Base-by-base conservation (phyloP, 164 flowering plant genomes). In the Magnolia kwangsiensis region DNA sequence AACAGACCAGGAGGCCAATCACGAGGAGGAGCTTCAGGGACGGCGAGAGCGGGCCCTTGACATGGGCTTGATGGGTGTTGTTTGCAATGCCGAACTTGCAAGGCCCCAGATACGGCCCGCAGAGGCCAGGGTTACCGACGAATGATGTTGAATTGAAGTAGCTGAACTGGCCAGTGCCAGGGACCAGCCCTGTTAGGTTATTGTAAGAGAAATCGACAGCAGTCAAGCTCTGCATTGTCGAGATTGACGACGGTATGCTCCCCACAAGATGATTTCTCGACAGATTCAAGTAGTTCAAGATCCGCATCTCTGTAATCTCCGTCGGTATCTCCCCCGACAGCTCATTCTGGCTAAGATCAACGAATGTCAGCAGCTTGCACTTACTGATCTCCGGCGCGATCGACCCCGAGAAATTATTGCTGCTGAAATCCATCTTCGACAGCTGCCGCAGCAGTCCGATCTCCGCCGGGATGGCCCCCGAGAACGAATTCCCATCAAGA, bases 61-160 rank as follows among this genome's bases (percentile, higher is more conserved):
- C 86, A 68, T 88, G 94, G 1, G 84, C 65, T 50, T 82, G 81
- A 64, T 81, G 88, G 11, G 84, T 75, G 8, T 87, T 84, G 81
- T 82, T 79, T 13, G 80, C 84, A 74, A 79, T 82, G 67, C 93
- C 96, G 73, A 73, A 83, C 67, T 88, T 90, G 78, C 99, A 96
- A 45, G 96, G 93, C 2, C 95, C 92, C 81, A 94, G 76, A 76
- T 90, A 92, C 0, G 96, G 95, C 6, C 99, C 99, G 71, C 99
- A 96, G 23, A 96, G 95, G 1, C 82, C 85, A n/a, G 97, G 91
- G 74, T 96, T 96, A 2, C 99, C 99, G 65, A 89, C 67, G 78
- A 96, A 96, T 0, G 97, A 92, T 1, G 97, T 91, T 75, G 86
- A 85, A 72, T 96, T 96, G 86, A 96, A 94, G 90, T 90, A 94